A percentile compares a stretch with the other conserved stretches of the same genome.
Conservation (phyloP, 352 stramenopile species). For the Phytopythium chamaehyphon region DNA sequence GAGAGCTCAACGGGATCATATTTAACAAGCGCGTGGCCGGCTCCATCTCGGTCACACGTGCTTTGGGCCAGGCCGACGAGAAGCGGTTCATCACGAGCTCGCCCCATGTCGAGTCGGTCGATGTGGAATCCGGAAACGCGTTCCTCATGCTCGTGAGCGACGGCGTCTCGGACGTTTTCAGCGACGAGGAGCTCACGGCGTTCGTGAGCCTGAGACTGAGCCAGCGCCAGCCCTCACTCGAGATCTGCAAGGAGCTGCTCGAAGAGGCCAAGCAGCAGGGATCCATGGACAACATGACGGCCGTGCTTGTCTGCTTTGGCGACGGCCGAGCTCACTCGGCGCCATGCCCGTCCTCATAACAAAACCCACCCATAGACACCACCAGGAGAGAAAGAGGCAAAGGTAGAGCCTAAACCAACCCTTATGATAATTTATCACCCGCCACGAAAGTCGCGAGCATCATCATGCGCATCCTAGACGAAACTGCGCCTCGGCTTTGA, state of each 20-base stretch:
- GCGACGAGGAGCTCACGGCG: slow-evolving; percentile 60
- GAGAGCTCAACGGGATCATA: slow-evolving; percentile 71
- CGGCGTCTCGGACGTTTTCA: slow-evolving; percentile 72
- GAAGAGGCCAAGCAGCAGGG: slow-evolving; percentile 63
- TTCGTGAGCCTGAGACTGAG: slow-evolving; percentile 49
- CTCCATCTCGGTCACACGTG: slow-evolving; percentile 65
- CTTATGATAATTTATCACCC: too few species aligned
- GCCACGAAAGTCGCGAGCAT: too few species aligned
- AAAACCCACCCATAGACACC: too few species aligned
- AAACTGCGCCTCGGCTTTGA: too few species aligned
- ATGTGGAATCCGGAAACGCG: slow-evolving; percentile 38
- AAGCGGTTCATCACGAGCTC: slow-evolving; percentile 75
- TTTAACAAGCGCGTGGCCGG: slow-evolving; percentile 79
- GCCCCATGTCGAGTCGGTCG: slow-evolving; percentile 56
- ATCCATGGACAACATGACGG: slow-evolving; percentile 83
- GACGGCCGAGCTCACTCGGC: slow-evolving; percentile 8
- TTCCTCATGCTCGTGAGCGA: slow-evolving; percentile 82
- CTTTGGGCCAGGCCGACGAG: slow-evolving; percentile 75
- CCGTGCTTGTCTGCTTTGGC: slow-evolving; percentile 68
- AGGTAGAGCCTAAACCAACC: too few species aligned
- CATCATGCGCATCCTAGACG: too few species aligned
- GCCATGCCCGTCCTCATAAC: too few species aligned
- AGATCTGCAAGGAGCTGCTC: slow-evolving; percentile 59
- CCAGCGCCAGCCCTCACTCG: slow-evolving; percentile 41
- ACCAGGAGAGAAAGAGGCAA: too few species aligned